Base-by-base conservation (phyloP, 75 land plant species). In the Selaginella moellendorffii region DNA sequence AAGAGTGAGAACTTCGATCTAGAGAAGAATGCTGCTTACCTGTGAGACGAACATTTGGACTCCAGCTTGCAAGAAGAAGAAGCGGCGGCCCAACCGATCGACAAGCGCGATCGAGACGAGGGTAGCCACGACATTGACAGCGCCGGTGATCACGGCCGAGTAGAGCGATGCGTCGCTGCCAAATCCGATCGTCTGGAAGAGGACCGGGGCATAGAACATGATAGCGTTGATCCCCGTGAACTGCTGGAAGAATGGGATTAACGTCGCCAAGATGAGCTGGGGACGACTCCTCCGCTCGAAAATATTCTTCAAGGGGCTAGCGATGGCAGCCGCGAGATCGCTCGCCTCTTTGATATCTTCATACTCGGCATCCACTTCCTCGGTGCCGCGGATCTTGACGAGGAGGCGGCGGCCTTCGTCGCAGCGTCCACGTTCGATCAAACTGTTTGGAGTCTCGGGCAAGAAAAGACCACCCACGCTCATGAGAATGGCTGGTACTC, bases 181-280 rank as follows among this genome's bases (percentile, higher is more conserved):
- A 64, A 84, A 84, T 12, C 87, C 87, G 1, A 81, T 8, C 0
- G 81, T 84, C 21, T 79, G 70, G 68, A 84, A 84, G 2, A 87
- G 71, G 14, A 87, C 92, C 1, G 92, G 88, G 0, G 88, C 88
- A 53, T 81, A 87, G 63, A 87, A 87, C 88, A 84, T 84, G 69
- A 84, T 87, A 25, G 88, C 85, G 28, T 87, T 87, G 81, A 87
- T 87, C 0, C 88, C 88, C 0, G 92, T 87, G 71, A 77, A 76
- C 62, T 87, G 92, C 30, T 84, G 85, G 76, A 87, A 84, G 51
- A 87, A 65, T 74, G 79, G 85, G n/a, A 83, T 26, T 17, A 26
- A 0, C 2, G 66, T 66, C 18, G 61, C 71, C 28, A 84, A 72
- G 54, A 81, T 30, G 0, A 81, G 76, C 18, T 66, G 83, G 0